Evolutionary conservation across 2,329 filamentous ascomycete genomes (phyloP), one percentile per base, ranked within the genome.

Genomic region (Decorospora gaudefroyi): DNA sequence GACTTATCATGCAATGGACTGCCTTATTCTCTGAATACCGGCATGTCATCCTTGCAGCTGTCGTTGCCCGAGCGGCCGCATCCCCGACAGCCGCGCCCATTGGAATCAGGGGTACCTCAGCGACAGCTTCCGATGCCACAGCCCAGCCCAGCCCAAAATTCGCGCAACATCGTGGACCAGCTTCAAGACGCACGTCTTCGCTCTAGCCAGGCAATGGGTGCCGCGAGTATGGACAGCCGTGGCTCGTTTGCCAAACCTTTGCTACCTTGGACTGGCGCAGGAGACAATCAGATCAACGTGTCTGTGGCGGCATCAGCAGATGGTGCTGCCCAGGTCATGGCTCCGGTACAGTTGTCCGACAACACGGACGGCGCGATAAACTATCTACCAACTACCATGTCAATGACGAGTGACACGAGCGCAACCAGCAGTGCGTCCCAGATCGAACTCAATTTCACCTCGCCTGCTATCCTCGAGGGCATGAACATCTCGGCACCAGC

Each of bases 51-150:
- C 9, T 41, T 69, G 10, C 61, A 63, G 12, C 29, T 57, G 3
- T 54, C 55, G 5, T 43, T 69, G 10, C 62, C 65, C 10, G 58
- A 65, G 35, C 57, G 52, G 25, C 51, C 59, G 29, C 57, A 46
- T 27, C 46, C 46, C 21, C 51, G 47, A 28, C 57, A 53, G 12
- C 32, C 32, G 7, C 44, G 49, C 10, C 23, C 53, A 23, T 25
- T 46, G 18, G 59, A 62, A 4, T 19, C 47, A 11, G 18, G 49
- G 21, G 42, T 42, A 15, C 60, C 64, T 8, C 61, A 55, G 30
- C 56, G 67, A 33, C 65, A 62, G 17, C 51, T 69, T 4, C 67
- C 67, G 6, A 51, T 65, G 8, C 67, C 66, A n/a, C 64, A 62
- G 22, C 58, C 65, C 7, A 64, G 53, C 17, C 54, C 55, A 6